These are phyloP conservation scores for Arctium minus DNA, from an alignment of 129 eudicot genomes.

Conservation along the genomic window DNA sequence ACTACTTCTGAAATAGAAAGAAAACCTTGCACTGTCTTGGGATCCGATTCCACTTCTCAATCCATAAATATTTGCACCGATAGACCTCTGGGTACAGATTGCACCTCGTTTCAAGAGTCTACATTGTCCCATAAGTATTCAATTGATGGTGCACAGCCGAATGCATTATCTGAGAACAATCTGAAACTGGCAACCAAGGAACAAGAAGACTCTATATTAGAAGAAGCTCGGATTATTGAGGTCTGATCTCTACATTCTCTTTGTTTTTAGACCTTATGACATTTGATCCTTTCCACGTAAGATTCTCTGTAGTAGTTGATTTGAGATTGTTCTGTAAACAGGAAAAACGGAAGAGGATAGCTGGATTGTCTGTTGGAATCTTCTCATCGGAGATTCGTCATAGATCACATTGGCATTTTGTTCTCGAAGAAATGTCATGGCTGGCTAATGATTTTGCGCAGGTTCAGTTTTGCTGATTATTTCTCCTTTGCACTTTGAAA, in stretches of 20 bases:
- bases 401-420: constrained; percentile 86
- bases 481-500: background rate
- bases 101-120: constrained; percentile 19
- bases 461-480: constrained; percentile 39
- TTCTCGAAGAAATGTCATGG: constrained; percentile 96
- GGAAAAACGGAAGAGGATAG: constrained; percentile 88
- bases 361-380: constrained; percentile 51
- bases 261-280: background rate
- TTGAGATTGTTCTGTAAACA: constrained; percentile 35
- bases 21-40: constrained; percentile 5
- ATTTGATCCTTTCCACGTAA: background rate
- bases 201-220: constrained; percentile 77
- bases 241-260: constrained; percentile 29
- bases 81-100: constrained; percentile 10
- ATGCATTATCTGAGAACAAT: constrained; percentile 28
- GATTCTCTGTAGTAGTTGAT: background rate
- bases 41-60: constrained; percentile 11
- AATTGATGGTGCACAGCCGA: constrained; percentile 24
- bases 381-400: constrained; percentile 29
- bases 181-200: constrained; percentile 40
- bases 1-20: constrained; percentile 33
- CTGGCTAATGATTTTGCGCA: constrained; percentile 97
- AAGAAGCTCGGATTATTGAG: constrained; percentile 88
- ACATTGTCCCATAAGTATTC: constrained; percentile 22
- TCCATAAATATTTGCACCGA: constrained; percentile 17